A percentile compares a stretch with the other conserved stretches of the same genome.
Evolutionary conservation across 2,329 filamentous ascomycete genomes (phyloP).

Genomic region (Cladorrhinum sp.): DNA sequence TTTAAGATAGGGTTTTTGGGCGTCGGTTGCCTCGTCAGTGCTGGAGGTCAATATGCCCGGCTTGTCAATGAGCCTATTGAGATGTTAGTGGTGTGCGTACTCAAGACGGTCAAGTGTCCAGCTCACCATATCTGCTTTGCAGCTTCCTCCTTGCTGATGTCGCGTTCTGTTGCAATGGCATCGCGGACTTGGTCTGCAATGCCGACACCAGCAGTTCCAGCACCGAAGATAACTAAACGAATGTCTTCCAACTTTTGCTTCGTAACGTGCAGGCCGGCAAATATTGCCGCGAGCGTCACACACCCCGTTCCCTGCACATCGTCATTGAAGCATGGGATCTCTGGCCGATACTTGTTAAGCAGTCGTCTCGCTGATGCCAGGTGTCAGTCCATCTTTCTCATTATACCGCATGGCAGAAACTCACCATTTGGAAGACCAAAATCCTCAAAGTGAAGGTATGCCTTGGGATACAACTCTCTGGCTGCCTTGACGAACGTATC

Average conservation of each 20-base stretch:
- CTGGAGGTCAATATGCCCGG: slow-evolving; percentile 66
- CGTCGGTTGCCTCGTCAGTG: slow-evolving; percentile 50
- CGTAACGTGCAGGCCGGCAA: slow-evolving; percentile 70
- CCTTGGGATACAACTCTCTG: slow-evolving; percentile 68
- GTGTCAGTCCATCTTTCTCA: background rate
- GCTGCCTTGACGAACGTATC: slow-evolving; percentile 69
- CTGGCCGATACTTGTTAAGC: slow-evolving; percentile 68
- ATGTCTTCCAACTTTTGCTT: slow-evolving; percentile 65
- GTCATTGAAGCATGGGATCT: slow-evolving; percentile 85
- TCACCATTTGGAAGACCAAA: slow-evolving; percentile 72
- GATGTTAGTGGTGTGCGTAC: slow-evolving; percentile 2
- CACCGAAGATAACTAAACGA: slow-evolving; percentile 72
- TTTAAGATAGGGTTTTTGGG: slow-evolving; percentile 66
- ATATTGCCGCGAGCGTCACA: slow-evolving; percentile 79
- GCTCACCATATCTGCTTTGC: slow-evolving; percentile 72
- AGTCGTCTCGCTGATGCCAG: slow-evolving; percentile 59
- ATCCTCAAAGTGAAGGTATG: slow-evolving; percentile 88
- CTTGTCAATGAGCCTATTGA: slow-evolving; percentile 73
- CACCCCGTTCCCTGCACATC: slow-evolving; percentile 88
- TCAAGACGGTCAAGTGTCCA: background rate
- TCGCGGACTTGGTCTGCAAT: slow-evolving; percentile 84
- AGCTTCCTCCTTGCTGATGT: slow-evolving; percentile 69
- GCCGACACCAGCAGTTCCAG: slow-evolving; percentile 77
- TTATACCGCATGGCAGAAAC: slow-evolving; percentile 5
- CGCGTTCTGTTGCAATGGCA: slow-evolving; percentile 68